Base-by-base conservation (phyloP, 2,329 filamentous ascomycete species). In the Ophiostoma montium region DNA sequence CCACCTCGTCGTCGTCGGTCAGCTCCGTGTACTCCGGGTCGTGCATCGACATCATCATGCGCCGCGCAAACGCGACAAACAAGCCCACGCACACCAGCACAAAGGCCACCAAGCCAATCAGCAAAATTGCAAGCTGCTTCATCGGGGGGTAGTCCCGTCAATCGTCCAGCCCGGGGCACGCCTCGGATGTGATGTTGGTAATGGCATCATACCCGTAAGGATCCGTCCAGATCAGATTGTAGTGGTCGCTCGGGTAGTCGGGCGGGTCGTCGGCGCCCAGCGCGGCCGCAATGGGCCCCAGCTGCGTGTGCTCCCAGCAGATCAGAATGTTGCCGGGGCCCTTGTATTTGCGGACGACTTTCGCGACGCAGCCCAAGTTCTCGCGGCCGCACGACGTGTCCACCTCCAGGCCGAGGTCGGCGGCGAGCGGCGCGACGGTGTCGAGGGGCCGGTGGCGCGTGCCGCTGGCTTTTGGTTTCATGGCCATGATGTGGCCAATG, bases 401-500 rank as follows among this genome's bases (percentile, higher is more conserved):
- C 13, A 80, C 69, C 0, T 62, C 65, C 5, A 80, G 60, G 4
- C 72, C 74, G 1, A 81, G 66, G 44, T 79, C 75, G 2, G 62
- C 57, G 0, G 77, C 72, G 0, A 82, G 61, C 0, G 76, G 77
- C 50, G 67, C 55, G 11, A 82, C 76, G 0, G 78, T 82, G 47
- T 75, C 65, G 32, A 71, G 70, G 0, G 78, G 75, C 2, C 78
- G 70, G 45, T 66, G 63, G 13, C 72, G 67, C 15, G 63, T 66
- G 46, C 76, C 76, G 55, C 68, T 75, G 2, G 61, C 60, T 60
- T 78, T 70, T 21, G 72, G 73, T 5, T 63, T 66, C 59, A 77
- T 65, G 0, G 76, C 76, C 63, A 82, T 69, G 50, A 82, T 77
- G 53, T 77, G 65, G 2, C 67, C 70, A 53, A 81, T 78, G 48